Evolutionary conservation across 257 asterid species (phyloP).

Genomic region (Sherardia arvensis): DNA sequence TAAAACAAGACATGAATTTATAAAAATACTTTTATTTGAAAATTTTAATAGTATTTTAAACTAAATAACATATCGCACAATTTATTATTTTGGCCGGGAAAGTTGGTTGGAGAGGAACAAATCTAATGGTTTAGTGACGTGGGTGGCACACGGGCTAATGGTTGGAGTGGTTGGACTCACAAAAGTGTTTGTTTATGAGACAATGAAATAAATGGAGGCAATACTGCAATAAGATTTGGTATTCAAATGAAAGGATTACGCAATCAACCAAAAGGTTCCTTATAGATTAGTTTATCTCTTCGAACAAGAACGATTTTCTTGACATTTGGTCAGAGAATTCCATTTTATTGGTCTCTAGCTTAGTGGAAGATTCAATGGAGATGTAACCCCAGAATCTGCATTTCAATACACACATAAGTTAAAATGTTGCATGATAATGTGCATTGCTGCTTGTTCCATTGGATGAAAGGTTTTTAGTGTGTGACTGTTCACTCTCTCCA

Average conservation of each 20-base stretch:
- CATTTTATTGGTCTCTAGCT: background rate
- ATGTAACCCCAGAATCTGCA: background rate
- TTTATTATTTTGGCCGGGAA: background rate
- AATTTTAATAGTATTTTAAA: too few relatives aligned
- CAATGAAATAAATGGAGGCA: background rate
- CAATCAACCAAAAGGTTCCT: background rate
- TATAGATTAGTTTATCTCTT: slow-evolving; percentile 2
- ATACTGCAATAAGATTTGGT: background rate
- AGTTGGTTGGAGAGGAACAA: background rate
- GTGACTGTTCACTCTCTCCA: background rate
- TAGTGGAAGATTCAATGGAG: background rate
- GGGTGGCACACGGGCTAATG: background rate
- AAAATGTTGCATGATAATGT: background rate
- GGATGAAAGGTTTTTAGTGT: background rate
- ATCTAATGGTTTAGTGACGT: slow-evolving; percentile 1
- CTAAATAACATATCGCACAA: too few relatives aligned
- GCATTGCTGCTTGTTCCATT: background rate
- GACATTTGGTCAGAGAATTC: background rate
- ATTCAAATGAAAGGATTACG: background rate
- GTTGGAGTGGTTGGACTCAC: slow-evolving; percentile 3
- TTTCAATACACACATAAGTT: background rate
- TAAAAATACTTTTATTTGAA: too few relatives aligned
- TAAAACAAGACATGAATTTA: too few relatives aligned
- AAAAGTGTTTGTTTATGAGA: background rate
- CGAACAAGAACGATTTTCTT: background rate